phyloP scores from a whole-genome alignment of 495 filamentous ascomycete genomes.

The Coniosporium apollinis region DNA sequence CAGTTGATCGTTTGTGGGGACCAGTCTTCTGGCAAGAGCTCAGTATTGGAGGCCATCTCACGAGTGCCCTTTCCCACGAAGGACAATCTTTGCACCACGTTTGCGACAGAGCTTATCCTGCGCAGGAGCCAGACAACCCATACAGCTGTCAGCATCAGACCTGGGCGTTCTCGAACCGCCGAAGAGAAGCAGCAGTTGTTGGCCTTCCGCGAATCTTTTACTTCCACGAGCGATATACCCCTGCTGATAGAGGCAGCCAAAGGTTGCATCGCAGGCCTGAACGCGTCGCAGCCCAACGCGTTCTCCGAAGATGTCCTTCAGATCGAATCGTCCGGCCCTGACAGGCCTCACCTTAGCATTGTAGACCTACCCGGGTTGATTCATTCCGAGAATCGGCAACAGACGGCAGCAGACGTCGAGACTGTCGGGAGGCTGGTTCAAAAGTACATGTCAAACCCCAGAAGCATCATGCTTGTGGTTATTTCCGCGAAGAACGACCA shows the following conservation, averaged over 20 bases:
- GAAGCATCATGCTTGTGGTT: conserved; percentile 19
- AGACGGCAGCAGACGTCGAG: conserved; percentile 11
- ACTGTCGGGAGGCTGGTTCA: conserved; percentile 11
- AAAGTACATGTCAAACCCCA: conserved; percentile 11
- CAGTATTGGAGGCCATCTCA: conserved; percentile 19
- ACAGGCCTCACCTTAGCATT: conserved; percentile 6
- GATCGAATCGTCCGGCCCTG: conserved; percentile 7
- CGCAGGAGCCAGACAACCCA: conserved; percentile 17
- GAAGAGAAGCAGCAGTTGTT: conserved; percentile 1
- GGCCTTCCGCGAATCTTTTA: neutral
- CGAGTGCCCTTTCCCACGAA: conserved; percentile 25
- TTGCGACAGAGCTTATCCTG: conserved; percentile 41
- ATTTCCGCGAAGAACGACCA: conserved; percentile 17
- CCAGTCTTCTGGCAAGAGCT: conserved; percentile 15
- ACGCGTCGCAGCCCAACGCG: too few species aligned
- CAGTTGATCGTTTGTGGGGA: conserved; percentile 14
- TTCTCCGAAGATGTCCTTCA: conserved; percentile 8
- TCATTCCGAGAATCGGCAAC: conserved; percentile 4
- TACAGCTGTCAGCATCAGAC: conserved; percentile 2
- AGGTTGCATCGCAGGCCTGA: too few species aligned
- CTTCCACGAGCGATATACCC: too few species aligned
- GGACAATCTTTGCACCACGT: conserved; percentile 37
- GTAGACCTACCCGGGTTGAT: conserved; percentile 16
- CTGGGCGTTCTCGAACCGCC: conserved; percentile 1
- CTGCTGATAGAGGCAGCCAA: too few species aligned